Evolutionary conservation across 148 eudicot species (phyloP), one percentile per base, ranked within the genome.

Genomic region (Chenopodium formosanum): DNA sequence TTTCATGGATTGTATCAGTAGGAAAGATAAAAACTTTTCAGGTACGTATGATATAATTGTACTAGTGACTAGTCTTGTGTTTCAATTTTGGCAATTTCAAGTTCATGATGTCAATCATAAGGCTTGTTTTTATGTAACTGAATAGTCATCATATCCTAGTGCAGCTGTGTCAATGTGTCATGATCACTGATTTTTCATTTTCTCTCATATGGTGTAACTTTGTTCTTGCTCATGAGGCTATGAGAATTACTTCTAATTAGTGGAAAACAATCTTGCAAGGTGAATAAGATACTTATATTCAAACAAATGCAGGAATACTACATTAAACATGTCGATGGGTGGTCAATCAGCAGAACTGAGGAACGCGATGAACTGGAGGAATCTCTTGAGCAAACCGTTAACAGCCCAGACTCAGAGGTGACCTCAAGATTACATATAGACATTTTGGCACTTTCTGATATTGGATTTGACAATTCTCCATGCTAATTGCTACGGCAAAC

Each of bases 381-480:
- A 48, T 88, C 92, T 83, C 72, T 91, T 78, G 89, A 91, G 73
- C 92, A 91, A 46, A 92, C 97, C 25, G 86, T 91, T 25, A 84
- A 83, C 73, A 86, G 90, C 75, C 84, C 90, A 77, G 84, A 83
- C 31, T 88, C 90, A 58, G 94, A 91, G 92, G 97, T 92, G 83
- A 76, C 50, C 14, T 76, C 68, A 20, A 29, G 12, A 75, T 56
- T 75, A 58, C 17, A 63, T 50, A 71, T 68, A 23, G 72, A 7
- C 32, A 0, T 3, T 12, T 68, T 68, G 1, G 7, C 16, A 27
- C 11, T 19, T 66, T 27, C 7, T 27, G 23, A 63, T 27, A 27
- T 66, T 7, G 12, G 25, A 25, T 66, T 9, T 66, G 13, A 66
- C 34, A 2, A 12, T 27, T 64, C 27, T 64, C 68, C 68, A 64